Evolutionary conservation across 495 filamentous ascomycete genomes (phyloP).

Genomic region (Chaetomium tenue): DNA sequence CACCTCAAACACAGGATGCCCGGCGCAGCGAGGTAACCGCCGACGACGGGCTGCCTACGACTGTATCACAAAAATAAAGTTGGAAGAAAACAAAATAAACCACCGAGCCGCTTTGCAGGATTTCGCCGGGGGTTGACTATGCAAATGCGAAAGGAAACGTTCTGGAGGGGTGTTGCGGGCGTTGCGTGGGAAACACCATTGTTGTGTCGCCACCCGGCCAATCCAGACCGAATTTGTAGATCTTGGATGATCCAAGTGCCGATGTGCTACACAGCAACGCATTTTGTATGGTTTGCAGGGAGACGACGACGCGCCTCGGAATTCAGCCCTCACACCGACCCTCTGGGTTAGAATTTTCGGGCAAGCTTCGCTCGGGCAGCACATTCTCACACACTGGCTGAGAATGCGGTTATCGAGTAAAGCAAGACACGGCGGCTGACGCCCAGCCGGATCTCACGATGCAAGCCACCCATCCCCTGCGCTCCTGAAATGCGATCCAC

Average conservation of each 20-base stretch:
- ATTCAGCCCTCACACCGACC: background rate
- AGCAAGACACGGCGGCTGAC: background rate
- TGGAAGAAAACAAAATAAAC: background rate
- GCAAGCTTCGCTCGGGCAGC: too few relatives aligned
- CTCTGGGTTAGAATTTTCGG: background rate
- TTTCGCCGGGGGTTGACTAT: background rate
- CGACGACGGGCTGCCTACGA: background rate
- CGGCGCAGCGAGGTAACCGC: conserved; percentile 9
- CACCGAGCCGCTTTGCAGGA: conserved; percentile 8
- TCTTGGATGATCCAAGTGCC: conserved; percentile 2
- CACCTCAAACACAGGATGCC: background rate
- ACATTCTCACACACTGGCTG: background rate
- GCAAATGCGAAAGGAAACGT: background rate
- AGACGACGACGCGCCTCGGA: background rate
- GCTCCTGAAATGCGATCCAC: conserved; percentile 23
- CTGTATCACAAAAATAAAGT: background rate
- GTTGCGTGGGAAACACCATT: background rate
- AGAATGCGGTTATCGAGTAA: conserved; percentile 7
- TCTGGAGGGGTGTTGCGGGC: background rate
- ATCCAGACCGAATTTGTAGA: background rate
- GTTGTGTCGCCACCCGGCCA: conserved; percentile 11
- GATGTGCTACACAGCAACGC: background rate
- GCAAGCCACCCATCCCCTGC: conserved; percentile 17
- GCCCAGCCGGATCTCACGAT: background rate
- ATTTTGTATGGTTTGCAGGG: background rate